Evolutionary conservation across 177 flowering plant species (phyloP).

Genomic region (Tripterygium wilfordii): DNA sequence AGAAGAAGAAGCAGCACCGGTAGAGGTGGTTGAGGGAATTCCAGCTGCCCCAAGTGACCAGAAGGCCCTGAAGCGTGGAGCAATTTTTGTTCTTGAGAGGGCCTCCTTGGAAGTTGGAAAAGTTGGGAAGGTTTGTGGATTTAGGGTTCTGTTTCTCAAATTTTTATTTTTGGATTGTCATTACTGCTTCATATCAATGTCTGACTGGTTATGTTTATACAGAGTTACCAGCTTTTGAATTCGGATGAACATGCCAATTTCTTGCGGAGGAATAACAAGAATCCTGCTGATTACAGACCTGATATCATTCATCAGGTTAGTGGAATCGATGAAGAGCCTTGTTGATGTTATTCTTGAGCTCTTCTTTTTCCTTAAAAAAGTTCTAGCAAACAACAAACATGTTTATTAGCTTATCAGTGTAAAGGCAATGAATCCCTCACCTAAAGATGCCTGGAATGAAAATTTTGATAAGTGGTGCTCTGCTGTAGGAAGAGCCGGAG

Average conservation of each 20-base stretch:
- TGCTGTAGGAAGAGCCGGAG: too few species aligned
- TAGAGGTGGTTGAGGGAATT: slow-evolving; percentile 51
- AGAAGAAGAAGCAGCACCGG: slow-evolving; percentile 5
- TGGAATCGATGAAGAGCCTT: not conserved
- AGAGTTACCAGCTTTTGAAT: slow-evolving; percentile 74
- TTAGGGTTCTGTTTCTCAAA: too few species aligned
- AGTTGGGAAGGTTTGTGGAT: slow-evolving; percentile 81
- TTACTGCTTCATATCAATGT: not conserved
- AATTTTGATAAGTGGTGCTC: too few species aligned
- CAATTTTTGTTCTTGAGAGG: slow-evolving; percentile 73
- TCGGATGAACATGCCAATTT: slow-evolving; percentile 82
- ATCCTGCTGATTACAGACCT: slow-evolving; percentile 82
- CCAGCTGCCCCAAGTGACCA: slow-evolving; percentile 37
- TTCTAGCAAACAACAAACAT: too few species aligned
- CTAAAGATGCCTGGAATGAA: too few species aligned
- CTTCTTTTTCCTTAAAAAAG: too few species aligned
- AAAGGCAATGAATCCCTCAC: too few species aligned
- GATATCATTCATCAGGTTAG: slow-evolving; percentile 87
- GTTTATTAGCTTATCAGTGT: too few species aligned
- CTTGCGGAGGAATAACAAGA: slow-evolving; percentile 44
- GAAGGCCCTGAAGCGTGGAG: slow-evolving; percentile 37
- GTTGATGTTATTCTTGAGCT: too few species aligned
- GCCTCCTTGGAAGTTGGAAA: slow-evolving; percentile 87
- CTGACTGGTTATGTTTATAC: slow-evolving; percentile 6
- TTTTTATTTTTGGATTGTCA: not conserved